Conservation (phyloP, 2,329 filamentous ascomycete genomes). For the Aureobasidium sp. region DNA sequence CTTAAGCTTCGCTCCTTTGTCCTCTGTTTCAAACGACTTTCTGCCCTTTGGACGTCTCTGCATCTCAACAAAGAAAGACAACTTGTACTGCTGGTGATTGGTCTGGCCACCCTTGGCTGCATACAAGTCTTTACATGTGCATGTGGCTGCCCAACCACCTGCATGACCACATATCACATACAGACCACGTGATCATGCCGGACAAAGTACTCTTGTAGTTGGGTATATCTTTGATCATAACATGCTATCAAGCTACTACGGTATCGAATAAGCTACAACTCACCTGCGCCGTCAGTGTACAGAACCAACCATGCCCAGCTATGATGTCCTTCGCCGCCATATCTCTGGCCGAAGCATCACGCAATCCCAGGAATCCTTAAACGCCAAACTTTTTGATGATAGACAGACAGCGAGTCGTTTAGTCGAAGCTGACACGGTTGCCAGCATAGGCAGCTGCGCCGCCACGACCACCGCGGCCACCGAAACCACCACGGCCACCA, state of each 20-base stretch:
- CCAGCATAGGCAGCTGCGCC: conserved; percentile 47
- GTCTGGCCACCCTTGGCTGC: conserved; percentile 2
- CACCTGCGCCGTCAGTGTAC: conserved; percentile 11
- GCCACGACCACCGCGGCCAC: conserved; percentile 46
- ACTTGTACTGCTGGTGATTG: neutral
- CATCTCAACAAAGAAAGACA: neutral
- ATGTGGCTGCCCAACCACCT: conserved; percentile 4
- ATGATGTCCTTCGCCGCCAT: conserved; percentile 6
- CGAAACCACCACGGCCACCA: conserved; percentile 44
- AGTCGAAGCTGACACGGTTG: conserved; percentile 35
- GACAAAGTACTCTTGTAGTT: neutral
- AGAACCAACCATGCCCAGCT: conserved; percentile 1
- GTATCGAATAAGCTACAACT: conserved; percentile 13
- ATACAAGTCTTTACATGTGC: neutral
- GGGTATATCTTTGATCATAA: conserved; percentile 13
- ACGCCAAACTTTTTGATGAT: conserved; percentile 14
- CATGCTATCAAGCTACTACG: conserved; percentile 10
- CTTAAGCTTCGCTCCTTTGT: conserved; percentile 9
- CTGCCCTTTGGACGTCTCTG: neutral
- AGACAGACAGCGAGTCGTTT: neutral
- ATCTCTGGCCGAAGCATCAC: conserved; percentile 9
- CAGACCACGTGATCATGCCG: neutral
- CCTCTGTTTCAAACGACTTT: neutral
- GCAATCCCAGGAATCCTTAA: conserved; percentile 10
- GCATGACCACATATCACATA: conserved; percentile 1